These are phyloP conservation scores for Geosmithia flava DNA, from an alignment of 2,329 filamentous ascomycete species.

Conservation along the genomic window DNA sequence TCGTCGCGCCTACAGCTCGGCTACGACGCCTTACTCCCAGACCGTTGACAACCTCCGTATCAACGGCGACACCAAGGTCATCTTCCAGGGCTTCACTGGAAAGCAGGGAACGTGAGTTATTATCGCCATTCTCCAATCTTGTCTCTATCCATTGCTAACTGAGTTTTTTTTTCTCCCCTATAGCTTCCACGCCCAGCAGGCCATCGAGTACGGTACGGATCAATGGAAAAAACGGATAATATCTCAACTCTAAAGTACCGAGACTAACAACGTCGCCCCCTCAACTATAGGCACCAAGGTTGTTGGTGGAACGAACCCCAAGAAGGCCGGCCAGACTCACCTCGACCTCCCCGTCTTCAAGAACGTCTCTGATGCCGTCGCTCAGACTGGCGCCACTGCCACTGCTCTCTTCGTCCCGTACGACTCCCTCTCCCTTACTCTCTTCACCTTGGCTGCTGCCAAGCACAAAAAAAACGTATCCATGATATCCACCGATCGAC, in stretches of 20 bases:
- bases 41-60: slow-evolving; percentile 84
- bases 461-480: neutral
- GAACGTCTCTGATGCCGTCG: slow-evolving; percentile 77
- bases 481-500: neutral
- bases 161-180: neutral
- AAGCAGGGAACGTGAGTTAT: slow-evolving; percentile 83
- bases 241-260: slow-evolving; percentile 2
- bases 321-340: slow-evolving; percentile 89
- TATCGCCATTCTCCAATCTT: neutral
- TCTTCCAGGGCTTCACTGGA: slow-evolving; percentile 96
- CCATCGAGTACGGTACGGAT: slow-evolving; percentile 86
- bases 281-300: slow-evolving; percentile 69
- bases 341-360: slow-evolving; percentile 88
- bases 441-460: neutral
- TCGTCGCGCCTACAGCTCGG: slow-evolving; percentile 62
- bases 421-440: slow-evolving; percentile 10
- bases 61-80: slow-evolving; percentile 83
- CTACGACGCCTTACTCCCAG: slow-evolving; percentile 54
- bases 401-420: slow-evolving; percentile 96
- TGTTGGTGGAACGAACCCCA: slow-evolving; percentile 96
- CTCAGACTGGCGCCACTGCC: slow-evolving; percentile 80
- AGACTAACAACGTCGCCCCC: neutral
- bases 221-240: neutral
- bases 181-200: slow-evolving; percentile 95
- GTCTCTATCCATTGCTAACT: neutral